Evolutionary conservation across 768 basidiomycete species (phyloP).

Genomic region (Hygrophoropsis aurantiaca): DNA sequence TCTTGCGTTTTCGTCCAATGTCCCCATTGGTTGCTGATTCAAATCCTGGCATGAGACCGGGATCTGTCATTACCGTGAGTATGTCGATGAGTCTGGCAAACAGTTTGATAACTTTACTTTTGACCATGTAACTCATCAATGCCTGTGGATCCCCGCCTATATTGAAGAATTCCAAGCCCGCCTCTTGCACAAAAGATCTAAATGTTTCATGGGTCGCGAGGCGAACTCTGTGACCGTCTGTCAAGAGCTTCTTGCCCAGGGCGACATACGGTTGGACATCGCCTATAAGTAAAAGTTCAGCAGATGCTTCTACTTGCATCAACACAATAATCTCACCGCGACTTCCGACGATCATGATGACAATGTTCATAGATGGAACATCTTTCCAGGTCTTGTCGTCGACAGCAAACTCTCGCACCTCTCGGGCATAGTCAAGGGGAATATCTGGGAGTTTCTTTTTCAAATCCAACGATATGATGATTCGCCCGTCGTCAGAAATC

Average conservation of each 20-base stretch:
- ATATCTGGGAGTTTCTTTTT: constrained; percentile 51
- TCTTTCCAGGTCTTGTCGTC: constrained; percentile 36
- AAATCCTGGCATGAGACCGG: constrained; percentile 61
- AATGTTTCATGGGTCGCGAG: constrained; percentile 66
- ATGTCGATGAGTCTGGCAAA: background rate
- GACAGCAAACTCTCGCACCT: constrained; percentile 51
- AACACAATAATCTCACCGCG: constrained; percentile 39
- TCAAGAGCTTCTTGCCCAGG: constrained; percentile 46
- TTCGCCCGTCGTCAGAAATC: constrained; percentile 45
- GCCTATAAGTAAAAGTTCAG: constrained; percentile 31
- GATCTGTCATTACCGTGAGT: constrained; percentile 40
- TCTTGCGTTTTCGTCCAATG: constrained; percentile 55
- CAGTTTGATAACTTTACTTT: constrained; percentile 41
- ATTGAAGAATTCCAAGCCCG: constrained; percentile 57
- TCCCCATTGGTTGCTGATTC: constrained; percentile 61
- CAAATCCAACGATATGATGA: constrained; percentile 47
- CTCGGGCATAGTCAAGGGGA: constrained; percentile 42
- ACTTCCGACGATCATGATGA: constrained; percentile 69
- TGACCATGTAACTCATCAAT: constrained; percentile 73
- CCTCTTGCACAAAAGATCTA: constrained; percentile 48
- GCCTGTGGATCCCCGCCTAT: constrained; percentile 65
- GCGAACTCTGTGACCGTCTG: constrained; percentile 57
- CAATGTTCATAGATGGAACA: constrained; percentile 50
- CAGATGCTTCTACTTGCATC: background rate
- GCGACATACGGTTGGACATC: constrained; percentile 70